phyloP scores from a whole-genome alignment of 1,284 basidiomycete species.

The Rhodotorula sp. region DNA sequence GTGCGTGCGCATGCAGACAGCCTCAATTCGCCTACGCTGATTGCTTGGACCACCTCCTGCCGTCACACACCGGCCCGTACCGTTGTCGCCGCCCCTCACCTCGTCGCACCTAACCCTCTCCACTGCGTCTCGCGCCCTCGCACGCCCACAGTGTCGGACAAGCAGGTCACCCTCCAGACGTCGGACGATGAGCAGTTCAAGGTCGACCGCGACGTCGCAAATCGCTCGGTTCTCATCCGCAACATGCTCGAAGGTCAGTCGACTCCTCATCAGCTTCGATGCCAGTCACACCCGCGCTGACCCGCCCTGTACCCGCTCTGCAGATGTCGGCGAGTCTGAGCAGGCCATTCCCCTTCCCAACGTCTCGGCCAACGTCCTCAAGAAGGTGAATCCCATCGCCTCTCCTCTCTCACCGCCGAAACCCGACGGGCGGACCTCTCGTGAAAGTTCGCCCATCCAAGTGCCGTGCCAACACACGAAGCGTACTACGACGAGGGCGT shows the following conservation, averaged over 20 bases:
- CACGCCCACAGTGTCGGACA: too few relatives aligned
- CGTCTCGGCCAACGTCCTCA: slow-evolving; percentile 91
- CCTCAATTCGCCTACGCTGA: background rate
- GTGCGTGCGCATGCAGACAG: too few relatives aligned
- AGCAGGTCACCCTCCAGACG: slow-evolving; percentile 47
- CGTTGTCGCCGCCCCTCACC: background rate
- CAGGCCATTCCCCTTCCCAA: slow-evolving; percentile 91
- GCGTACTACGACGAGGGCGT: background rate
- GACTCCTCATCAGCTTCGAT: background rate
- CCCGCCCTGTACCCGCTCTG: background rate
- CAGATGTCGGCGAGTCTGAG: slow-evolving; percentile 89
- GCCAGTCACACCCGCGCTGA: background rate
- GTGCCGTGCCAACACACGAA: background rate
- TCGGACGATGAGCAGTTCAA: slow-evolving; percentile 95
- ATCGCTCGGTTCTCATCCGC: slow-evolving; percentile 94
- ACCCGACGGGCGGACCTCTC: background rate
- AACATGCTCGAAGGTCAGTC: slow-evolving; percentile 95
- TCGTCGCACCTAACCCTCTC: background rate
- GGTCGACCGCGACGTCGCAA: slow-evolving; percentile 84
- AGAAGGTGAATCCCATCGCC: slow-evolving; percentile 66
- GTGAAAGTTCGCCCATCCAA: too few relatives aligned
- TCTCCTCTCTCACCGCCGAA: background rate
- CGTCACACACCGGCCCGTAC: background rate
- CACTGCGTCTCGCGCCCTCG: background rate
- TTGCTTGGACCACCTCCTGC: too few relatives aligned